Evolutionary conservation across 1,284 basidiomycete species (phyloP).

Genomic region (Porodaedalea pini): DNA sequence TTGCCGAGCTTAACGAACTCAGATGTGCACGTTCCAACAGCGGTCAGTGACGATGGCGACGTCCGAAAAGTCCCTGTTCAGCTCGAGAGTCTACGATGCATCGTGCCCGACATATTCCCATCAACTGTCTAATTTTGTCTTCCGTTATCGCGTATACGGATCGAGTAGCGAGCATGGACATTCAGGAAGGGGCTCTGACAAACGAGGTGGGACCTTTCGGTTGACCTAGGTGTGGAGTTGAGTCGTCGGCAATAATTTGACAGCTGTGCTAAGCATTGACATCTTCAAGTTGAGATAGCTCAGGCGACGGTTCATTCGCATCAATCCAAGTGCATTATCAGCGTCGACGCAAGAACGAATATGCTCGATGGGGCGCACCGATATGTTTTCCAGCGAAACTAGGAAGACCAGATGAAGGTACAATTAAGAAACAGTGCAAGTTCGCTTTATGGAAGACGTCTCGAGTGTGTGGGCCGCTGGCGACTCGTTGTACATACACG

Average conservation of each 20-base stretch:
- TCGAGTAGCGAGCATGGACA: not conserved
- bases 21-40: not conserved
- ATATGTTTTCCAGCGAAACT: too few species aligned
- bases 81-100: slow-evolving; percentile 59
- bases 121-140: slow-evolving; percentile 58
- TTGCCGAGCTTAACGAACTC: not conserved
- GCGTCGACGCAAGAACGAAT: too few species aligned
- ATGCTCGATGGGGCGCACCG: too few species aligned
- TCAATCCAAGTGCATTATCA: too few species aligned
- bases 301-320: slow-evolving; percentile 52
- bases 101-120: slow-evolving; percentile 66
- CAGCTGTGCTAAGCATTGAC: not conserved
- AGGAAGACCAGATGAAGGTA: too few species aligned
- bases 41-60: slow-evolving; percentile 51
- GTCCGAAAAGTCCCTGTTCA: slow-evolving; percentile 61
- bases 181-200: not conserved
- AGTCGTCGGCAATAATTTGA: slow-evolving; percentile 34
- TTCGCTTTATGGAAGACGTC: too few species aligned
- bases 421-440: too few species aligned
- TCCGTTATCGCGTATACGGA: slow-evolving; percentile 46
- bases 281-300: slow-evolving; percentile 35
- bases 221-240: slow-evolving; percentile 87
- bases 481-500: too few species aligned
- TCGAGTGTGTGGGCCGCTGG: too few species aligned
- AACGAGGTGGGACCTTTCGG: slow-evolving; percentile 51